Evolutionary conservation across 2,329 filamentous ascomycete species (phyloP), one percentile per base, ranked within the genome.

Genomic region (Teratosphaeriaceae sp.): DNA sequence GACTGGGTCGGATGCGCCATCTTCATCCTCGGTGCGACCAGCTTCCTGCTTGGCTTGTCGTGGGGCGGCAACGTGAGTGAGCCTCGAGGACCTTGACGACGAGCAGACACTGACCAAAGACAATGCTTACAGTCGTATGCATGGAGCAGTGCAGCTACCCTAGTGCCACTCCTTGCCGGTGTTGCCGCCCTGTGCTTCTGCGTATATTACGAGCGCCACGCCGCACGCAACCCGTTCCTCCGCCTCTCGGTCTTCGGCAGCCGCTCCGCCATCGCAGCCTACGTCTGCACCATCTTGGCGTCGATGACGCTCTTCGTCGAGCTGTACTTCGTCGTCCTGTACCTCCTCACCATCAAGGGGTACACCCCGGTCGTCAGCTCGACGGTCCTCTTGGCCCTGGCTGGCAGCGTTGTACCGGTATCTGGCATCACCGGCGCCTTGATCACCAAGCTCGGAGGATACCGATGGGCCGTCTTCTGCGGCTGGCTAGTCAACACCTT

Each of bases 321-420:
- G 20, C 51, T 67, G 2, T 71, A 70, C 56, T 71, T 66, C 45
- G 52, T 67, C n/a, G 61, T 61, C 2, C 59, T 70, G 3, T 70
- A 66, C 51, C 65, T 65, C 44, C 57, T 69, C 45, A 63, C 61
- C 7, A 66, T 68, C 21, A 66, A 67, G 36, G 58, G 59, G 1
- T 63, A 63, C 53, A 52, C 57, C 2, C 63, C 67, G 0, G 63
- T 67, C 23, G 49, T 65, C 5, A 49, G 65, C 5, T 66, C 65
- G 16, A 57, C 65, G 6, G 62, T 63, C 13, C 50, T 70, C 40
- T 65, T 71, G 35, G 21, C 45, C 5, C 37, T 40, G 16, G 63
- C 66, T 2, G 63, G 62, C 48, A 65, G 62, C 15, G 27, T 48
- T 9, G 46, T 52, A 5, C 50, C 56, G 1, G 45, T 51, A 24